Base-by-base conservation (phyloP, 2,329 filamentous ascomycete species). In the Falciphora oryzae region DNA sequence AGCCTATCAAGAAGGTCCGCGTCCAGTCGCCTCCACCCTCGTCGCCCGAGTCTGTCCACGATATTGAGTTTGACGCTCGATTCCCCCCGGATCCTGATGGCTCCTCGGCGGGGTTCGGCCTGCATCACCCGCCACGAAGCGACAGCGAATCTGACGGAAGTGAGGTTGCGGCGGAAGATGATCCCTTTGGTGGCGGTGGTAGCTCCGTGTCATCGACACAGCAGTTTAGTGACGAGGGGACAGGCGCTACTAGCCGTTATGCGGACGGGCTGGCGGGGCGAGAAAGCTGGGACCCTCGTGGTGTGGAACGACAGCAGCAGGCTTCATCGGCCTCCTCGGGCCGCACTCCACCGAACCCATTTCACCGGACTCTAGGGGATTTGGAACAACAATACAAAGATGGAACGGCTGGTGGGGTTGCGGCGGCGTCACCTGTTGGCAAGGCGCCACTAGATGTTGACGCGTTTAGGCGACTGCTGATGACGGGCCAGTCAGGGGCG, bases 381-480 rank as follows among this genome's bases (percentile, higher is more conserved):
- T 69, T 83, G 63, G 83, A 85, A 65, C 74, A 73, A 31, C 69
- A 72, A 4, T 69, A 69, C 28, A 73, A 70, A 44, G 72, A 77
- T 53, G 70, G 16, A 44, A 6, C 16, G 16, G 14, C 38, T 11
- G 38, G 73, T 56, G 69, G 73, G 25, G 71, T 77, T 28, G 70
- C 74, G 69, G 64, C 75, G 69, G 70, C 75, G 18, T 27, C 59
- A 65, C 1, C 57, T 65, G n/a, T 63, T 77, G 70, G 76, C 11
- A 81, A 77, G 68, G 77, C 74, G 25, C 81, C 85, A 0, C 76
- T 94, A 67, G 90, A 95, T 72, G 91, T 94, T 1, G 87, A 92
- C 72, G 87, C 90, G 10, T 95, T 95, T 77, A 88, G 88, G 71
- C 83, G 88, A 66, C 77, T 95, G 66, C 81, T 95, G 61, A 80